Conservation (phyloP, 345 rosid species). For the Syzygium aromaticum region DNA sequence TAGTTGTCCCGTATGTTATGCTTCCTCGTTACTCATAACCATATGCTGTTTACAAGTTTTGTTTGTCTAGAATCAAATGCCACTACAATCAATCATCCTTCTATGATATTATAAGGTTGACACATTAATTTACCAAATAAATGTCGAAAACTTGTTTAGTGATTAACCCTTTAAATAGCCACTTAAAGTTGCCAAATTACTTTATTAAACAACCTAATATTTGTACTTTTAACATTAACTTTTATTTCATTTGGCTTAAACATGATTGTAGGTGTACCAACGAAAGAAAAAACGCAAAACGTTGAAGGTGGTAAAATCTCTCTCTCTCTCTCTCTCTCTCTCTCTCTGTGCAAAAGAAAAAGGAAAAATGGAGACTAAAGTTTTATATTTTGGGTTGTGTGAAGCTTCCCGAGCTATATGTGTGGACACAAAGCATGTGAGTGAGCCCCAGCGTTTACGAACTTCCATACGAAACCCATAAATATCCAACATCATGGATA, state of each 20-base stretch:
- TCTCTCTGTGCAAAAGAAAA: too few species aligned
- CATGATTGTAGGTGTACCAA: background rate
- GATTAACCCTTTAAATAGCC: background rate
- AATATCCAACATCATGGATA: background rate
- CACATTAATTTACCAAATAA: background rate
- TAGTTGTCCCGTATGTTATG: background rate
- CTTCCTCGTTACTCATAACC: background rate
- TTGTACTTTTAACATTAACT: background rate
- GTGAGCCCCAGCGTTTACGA: background rate
- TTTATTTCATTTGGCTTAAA: background rate
- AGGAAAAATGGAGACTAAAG: too few species aligned
- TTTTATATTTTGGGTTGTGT: background rate
- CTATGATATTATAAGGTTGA: background rate
- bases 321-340: background rate
- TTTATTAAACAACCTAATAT: background rate
- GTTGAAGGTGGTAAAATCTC: background rate
- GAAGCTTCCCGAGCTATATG: background rate
- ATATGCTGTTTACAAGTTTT: background rate
- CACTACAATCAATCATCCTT: background rate
- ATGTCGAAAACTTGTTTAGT: background rate
- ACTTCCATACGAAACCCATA: background rate
- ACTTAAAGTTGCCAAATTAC: background rate
- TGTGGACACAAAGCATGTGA: background rate
- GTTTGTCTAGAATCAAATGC: background rate
- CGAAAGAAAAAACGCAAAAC: background rate